Percentiles rank a stretch among this genome's conserved stretches.
phyloP scores from a whole-genome alignment of 2,329 filamentous ascomycete species.

The Volutella citrinella region DNA sequence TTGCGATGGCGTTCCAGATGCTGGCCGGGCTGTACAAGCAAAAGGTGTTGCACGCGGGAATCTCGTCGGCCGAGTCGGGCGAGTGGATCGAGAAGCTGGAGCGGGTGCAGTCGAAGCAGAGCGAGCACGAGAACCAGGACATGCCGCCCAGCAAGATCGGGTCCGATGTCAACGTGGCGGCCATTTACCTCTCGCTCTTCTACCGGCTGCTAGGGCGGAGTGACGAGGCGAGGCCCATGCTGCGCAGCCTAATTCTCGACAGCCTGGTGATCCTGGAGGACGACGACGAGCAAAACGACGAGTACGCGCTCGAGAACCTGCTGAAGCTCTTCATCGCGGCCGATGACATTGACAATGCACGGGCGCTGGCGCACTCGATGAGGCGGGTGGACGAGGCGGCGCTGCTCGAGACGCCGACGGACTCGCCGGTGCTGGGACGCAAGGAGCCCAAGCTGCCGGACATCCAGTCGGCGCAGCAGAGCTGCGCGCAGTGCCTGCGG shows the following conservation, averaged over 20 bases:
- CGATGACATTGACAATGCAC: slow-evolving; percentile 34
- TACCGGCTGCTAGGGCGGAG: slow-evolving; percentile 30
- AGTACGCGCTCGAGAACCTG: slow-evolving; percentile 40
- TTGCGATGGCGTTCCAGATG: slow-evolving; percentile 38
- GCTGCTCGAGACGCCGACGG: slow-evolving; percentile 23
- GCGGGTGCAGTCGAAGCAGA: slow-evolving; percentile 34
- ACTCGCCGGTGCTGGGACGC: slow-evolving; percentile 27
- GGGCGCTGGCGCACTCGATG: slow-evolving; percentile 38
- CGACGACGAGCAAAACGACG: slow-evolving; percentile 39
- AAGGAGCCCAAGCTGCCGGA: slow-evolving; percentile 36
- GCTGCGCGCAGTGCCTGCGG: slow-evolving; percentile 38
- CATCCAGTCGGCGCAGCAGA: slow-evolving; percentile 31
- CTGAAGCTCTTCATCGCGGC: slow-evolving; percentile 37
- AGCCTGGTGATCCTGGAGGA: slow-evolving; percentile 38
- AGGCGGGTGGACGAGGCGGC: slow-evolving; percentile 31
- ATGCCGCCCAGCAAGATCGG: slow-evolving; percentile 39
- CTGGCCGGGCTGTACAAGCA: slow-evolving; percentile 37
- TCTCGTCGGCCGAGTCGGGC: slow-evolving; percentile 23
- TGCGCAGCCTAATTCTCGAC: slow-evolving; percentile 33
- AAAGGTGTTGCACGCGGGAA: slow-evolving; percentile 27
- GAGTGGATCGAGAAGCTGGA: slow-evolving; percentile 35
- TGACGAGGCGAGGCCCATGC: slow-evolving; percentile 25
- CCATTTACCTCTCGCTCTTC: slow-evolving; percentile 38
- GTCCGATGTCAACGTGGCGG: slow-evolving; percentile 39
- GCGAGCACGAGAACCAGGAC: slow-evolving; percentile 35